Evolutionary conservation across 2,329 filamentous ascomycete genomes (phyloP).

Genomic region (Teratosphaeria pseudoeucalypti): DNA sequence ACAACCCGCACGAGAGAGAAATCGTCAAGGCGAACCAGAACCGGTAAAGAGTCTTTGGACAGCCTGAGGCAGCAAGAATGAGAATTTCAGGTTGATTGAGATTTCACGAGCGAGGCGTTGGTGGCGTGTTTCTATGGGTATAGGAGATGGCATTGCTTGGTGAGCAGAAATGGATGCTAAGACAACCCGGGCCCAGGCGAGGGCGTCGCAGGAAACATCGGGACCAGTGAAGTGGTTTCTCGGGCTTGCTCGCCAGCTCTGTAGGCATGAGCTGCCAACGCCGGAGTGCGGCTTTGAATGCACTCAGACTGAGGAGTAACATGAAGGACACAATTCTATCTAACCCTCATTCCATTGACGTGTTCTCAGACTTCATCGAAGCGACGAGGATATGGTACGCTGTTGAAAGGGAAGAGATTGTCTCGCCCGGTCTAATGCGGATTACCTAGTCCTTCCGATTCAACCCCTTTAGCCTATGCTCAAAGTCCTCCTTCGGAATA

Average conservation of each 20-base stretch:
- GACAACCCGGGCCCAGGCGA: neutral
- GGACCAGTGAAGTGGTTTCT: too few species aligned
- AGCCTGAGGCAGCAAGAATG: neutral
- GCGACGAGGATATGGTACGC: too few species aligned
- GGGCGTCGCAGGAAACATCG: too few species aligned
- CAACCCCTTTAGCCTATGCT: conserved; percentile 18
- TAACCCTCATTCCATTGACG: too few species aligned
- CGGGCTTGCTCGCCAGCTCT: too few species aligned
- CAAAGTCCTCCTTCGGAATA: conserved; percentile 16
- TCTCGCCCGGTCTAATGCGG: neutral
- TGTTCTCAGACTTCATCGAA: too few species aligned
- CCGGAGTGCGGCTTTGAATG: too few species aligned
- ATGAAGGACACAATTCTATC: too few species aligned
- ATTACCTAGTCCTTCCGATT: neutral
- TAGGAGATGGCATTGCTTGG: neutral
- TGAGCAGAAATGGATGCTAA: neutral
- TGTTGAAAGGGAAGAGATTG: neutral
- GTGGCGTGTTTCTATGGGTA: neutral
- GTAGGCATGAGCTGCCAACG: too few species aligned
- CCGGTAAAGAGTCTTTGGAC: neutral
- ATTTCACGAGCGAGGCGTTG: neutral
- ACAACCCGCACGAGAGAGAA: conserved; percentile 30
- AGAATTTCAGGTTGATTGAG: neutral
- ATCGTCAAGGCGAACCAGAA: conserved; percentile 18
- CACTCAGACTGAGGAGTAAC: too few species aligned